A percentile compares a stretch with the other conserved stretches of the same genome.
phyloP scores from a whole-genome alignment of 768 basidiomycete genomes.

The Rhizopogon salebrosus region DNA sequence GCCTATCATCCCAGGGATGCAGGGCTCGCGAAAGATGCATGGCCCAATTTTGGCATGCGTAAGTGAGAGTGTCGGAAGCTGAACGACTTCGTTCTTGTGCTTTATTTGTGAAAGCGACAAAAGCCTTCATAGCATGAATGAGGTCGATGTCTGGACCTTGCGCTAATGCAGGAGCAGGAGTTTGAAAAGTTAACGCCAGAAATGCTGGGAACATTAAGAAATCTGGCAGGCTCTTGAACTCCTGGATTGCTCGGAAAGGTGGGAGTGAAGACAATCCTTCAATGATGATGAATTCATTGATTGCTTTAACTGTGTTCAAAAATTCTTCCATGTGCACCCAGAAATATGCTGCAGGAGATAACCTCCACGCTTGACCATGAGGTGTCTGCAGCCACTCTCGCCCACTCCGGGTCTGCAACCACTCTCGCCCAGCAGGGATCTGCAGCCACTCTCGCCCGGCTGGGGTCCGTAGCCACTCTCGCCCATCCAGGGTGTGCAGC shows the following conservation, averaged over 20 bases:
- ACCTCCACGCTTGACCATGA: background rate
- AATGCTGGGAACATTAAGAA: background rate
- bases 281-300: background rate
- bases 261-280: background rate
- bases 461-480: background rate
- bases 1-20: background rate
- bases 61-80: background rate
- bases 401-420: background rate
- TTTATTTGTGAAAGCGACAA: background rate
- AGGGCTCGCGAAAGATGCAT: no score
- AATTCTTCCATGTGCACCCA: background rate
- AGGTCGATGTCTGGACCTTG: background rate
- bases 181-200: background rate
- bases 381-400: background rate
- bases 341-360: background rate
- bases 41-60: background rate
- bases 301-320: background rate
- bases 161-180: background rate
- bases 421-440: background rate
- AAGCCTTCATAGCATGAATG: background rate
- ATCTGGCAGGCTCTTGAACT: no score
- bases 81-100: background rate
- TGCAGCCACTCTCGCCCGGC: background rate
- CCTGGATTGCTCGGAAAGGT: background rate
- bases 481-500: background rate